A percentile compares a stretch with the other conserved stretches of the same genome.
These are phyloP conservation scores for Wakefieldia striispora DNA, from an alignment of 768 basidiomycete species.

Conservation along the genomic window DNA sequence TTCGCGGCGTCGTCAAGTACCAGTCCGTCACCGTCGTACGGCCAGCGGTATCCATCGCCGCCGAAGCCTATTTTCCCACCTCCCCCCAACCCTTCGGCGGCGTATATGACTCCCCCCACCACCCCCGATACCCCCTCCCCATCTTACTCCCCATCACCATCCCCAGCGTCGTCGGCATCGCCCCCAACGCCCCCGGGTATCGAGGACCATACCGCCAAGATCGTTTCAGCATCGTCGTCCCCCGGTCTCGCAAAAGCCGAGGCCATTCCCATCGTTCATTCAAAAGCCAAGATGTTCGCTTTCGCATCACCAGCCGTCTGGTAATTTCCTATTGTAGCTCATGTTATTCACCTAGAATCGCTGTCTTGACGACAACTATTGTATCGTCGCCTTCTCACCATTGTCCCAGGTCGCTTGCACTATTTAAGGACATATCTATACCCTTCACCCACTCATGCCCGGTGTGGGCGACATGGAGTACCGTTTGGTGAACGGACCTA, in stretches of 20 bases:
- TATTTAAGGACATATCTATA: conserved; percentile 38
- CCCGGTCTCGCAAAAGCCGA: conserved; percentile 27
- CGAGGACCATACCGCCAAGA: conserved; percentile 51
- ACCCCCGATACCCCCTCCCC: conserved; percentile 58
- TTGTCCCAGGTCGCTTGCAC: conserved; percentile 4
- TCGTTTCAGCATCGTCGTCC: conserved; percentile 40
- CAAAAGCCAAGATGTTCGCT: conserved; percentile 62
- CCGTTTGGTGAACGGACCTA: conserved; percentile 14
- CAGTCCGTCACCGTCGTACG: conserved; percentile 29
- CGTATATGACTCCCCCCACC: conserved; percentile 30
- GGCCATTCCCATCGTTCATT: conserved; percentile 29
- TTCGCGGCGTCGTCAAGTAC: conserved; percentile 33
- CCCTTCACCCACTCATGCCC: conserved; percentile 15
- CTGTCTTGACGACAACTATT: conserved; percentile 30
- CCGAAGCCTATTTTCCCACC: conserved; percentile 26
- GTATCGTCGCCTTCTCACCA: conserved; percentile 17
- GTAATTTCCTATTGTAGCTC: conserved; percentile 39
- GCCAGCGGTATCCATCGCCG: conserved; percentile 31
- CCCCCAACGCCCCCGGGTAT: conserved; percentile 56
- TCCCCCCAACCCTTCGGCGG: conserved; percentile 9
- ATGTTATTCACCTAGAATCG: conserved; percentile 22
- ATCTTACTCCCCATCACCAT: conserved; percentile 49
- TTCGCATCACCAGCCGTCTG: conserved; percentile 60
- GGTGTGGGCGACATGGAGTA: conserved; percentile 28
- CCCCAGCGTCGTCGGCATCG: conserved; percentile 60